Evolutionary conservation across 2,329 filamentous ascomycete species (phyloP), one percentile per base, ranked within the genome.

Genomic region (Cladophialophora immunda): DNA sequence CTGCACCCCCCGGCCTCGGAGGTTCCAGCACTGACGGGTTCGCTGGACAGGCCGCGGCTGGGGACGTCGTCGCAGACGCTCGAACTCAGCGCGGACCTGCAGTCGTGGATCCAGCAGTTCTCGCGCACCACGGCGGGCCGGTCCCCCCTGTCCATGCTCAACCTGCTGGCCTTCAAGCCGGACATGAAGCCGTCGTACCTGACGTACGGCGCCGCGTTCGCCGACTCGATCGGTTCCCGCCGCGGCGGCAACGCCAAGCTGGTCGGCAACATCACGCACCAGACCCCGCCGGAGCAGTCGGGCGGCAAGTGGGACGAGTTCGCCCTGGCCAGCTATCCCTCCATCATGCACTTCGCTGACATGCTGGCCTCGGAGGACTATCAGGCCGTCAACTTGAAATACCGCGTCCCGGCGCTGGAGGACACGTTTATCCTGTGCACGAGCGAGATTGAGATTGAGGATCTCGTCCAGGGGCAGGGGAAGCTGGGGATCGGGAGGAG

Each of bases 301-400:
- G 76, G 77, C 63, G 77, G 76, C 13, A 78, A 77, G 60, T 90
- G 88, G 87, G 85, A 90, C 74, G 87, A 90, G 76, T 82, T 90
- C 68, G 87, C 87, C 0, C 79, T 90, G 52, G 88, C 87, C 63
- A 87, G 89, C 78, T 90, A 90, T 76, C 87, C 88, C 2, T 87
- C 82, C 58, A 84, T 89, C 38, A 69, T 76, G 68, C 87, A 90
- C 75, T 90, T 90, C 73, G 84, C 84, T 52, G 86, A 88, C 73
- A 89, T 89, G 86, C 73, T 87, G 52, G 81, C 79, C 1, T 83
- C 83, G 52, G 79, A 82, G 71, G 86, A 88, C 72, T 89, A 88
- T 75, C 86, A 88, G 78, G 80, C 76, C 45, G 85, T 86, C 5
- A 89, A 89, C 76, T 78, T 82, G 59, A 82, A 78, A 73, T 78